phyloP scores from a whole-genome alignment of 441 rosid species.

The Francoa sonchifolia region DNA sequence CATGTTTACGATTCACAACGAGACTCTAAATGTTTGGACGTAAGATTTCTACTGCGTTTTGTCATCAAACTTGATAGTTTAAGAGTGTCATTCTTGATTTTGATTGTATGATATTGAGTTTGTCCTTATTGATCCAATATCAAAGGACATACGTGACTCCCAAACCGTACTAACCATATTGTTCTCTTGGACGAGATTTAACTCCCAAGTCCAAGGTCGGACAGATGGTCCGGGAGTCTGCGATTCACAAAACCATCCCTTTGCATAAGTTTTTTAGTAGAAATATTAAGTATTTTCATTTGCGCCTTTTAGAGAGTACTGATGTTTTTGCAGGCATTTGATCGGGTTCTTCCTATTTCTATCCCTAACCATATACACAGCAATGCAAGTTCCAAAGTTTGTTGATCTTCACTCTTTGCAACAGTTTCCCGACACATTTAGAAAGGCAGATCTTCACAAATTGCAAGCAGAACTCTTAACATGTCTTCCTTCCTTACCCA shows the following conservation, averaged over 20 bases:
- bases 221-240: too few species aligned
- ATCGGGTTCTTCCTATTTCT: conserved; percentile 90
- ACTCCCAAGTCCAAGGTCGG: too few species aligned
- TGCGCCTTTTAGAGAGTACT: too few species aligned
- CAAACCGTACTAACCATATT: too few species aligned
- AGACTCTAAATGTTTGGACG: conserved; percentile 46
- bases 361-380: conserved; percentile 73
- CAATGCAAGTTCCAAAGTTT: conserved; percentile 57
- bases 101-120: background rate
- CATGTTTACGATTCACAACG: conserved; percentile 34
- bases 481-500: conserved; percentile 58
- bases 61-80: background rate
- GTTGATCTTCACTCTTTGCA: conserved; percentile 69
- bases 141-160: too few species aligned
- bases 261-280: too few species aligned
- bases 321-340: conserved; percentile 76
- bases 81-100: background rate
- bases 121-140: background rate
- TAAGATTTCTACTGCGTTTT: conserved; percentile 11
- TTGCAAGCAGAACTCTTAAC: conserved; percentile 40
- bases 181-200: too few species aligned
- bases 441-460: conserved; percentile 62
- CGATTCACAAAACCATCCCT: too few species aligned
- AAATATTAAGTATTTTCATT: too few species aligned
- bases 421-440: conserved; percentile 47